Conservation (phyloP, 352 stramenopile species). For the Phytopythium chamaehyphon region DNA sequence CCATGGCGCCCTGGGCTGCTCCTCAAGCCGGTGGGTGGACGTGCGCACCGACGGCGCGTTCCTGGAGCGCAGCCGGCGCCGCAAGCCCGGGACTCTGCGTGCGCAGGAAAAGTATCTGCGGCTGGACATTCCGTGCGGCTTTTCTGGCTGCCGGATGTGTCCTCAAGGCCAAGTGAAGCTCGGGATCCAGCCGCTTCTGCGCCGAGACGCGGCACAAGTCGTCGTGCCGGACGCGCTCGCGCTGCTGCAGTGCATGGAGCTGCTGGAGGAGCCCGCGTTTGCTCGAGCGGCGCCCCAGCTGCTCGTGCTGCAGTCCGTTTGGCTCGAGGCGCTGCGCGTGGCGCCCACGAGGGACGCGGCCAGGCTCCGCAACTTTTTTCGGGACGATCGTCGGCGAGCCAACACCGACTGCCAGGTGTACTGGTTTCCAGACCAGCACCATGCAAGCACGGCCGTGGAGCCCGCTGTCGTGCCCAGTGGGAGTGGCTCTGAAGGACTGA, state of each 20-base stretch:
- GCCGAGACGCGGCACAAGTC: slow-evolving; percentile 39
- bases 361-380: slow-evolving; percentile 64
- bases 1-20: neutral
- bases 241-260: slow-evolving; percentile 73
- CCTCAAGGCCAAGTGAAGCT: slow-evolving; percentile 5
- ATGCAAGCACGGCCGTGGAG: slow-evolving; percentile 51
- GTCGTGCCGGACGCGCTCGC: slow-evolving; percentile 69
- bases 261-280: slow-evolving; percentile 60
- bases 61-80: slow-evolving; percentile 67
- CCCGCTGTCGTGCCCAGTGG: neutral
- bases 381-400: slow-evolving; percentile 42
- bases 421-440: slow-evolving; percentile 72
- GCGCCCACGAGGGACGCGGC: slow-evolving; percentile 60
- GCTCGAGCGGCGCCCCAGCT: slow-evolving; percentile 29
- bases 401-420: slow-evolving; percentile 41
- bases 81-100: slow-evolving; percentile 69
- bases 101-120: slow-evolving; percentile 69
- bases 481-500: slow-evolving; percentile 3
- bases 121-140: slow-evolving; percentile 64
- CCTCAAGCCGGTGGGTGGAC: slow-evolving; percentile 32
- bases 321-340: slow-evolving; percentile 56
- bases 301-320: slow-evolving; percentile 71
- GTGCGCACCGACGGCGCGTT: slow-evolving; percentile 63
- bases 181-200: slow-evolving; percentile 20
- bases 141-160: slow-evolving; percentile 46